Conservation (phyloP, 345 rosid species). For the Gossypioides kirkii region DNA sequence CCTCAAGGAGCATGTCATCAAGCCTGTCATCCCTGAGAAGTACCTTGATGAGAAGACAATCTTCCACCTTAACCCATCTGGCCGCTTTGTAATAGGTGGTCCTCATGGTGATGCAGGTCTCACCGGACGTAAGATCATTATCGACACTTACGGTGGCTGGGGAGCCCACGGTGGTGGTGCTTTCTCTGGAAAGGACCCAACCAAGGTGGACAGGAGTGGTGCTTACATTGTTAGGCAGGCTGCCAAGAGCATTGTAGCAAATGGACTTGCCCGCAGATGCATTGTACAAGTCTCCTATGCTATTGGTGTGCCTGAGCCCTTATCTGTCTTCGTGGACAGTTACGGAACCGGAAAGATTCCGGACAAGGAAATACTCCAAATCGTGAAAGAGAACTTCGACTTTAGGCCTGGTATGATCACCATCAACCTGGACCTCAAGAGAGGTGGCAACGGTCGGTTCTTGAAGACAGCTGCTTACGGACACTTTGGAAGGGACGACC, state of each 20-base stretch:
- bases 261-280: conserved; percentile 62
- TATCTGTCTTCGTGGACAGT: conserved; percentile 58
- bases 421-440: conserved; percentile 67
- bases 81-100: conserved; percentile 76
- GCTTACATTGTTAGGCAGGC: conserved; percentile 84
- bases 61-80: conserved; percentile 83
- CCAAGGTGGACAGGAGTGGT: conserved; percentile 76
- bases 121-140: conserved; percentile 74
- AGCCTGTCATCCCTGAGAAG: conserved; percentile 68
- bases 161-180: conserved; percentile 89
- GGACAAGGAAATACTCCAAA: conserved; percentile 77
- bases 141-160: conserved; percentile 73
- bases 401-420: conserved; percentile 90
- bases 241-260: conserved; percentile 81
- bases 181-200: conserved; percentile 78
- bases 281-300: conserved; percentile 71
- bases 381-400: conserved; percentile 76
- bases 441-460: conserved; percentile 74
- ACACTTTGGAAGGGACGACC: conserved; percentile 76
- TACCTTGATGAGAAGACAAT: conserved; percentile 87
- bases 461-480: conserved; percentile 88
- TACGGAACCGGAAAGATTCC: conserved; percentile 72
- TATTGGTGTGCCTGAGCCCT: conserved; percentile 70
- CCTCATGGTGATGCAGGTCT: conserved; percentile 80
- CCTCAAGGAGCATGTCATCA: conserved; percentile 79